Evolutionary conservation across 495 filamentous ascomycete species (phyloP).

Genomic region (Talaromyces ruber): DNA sequence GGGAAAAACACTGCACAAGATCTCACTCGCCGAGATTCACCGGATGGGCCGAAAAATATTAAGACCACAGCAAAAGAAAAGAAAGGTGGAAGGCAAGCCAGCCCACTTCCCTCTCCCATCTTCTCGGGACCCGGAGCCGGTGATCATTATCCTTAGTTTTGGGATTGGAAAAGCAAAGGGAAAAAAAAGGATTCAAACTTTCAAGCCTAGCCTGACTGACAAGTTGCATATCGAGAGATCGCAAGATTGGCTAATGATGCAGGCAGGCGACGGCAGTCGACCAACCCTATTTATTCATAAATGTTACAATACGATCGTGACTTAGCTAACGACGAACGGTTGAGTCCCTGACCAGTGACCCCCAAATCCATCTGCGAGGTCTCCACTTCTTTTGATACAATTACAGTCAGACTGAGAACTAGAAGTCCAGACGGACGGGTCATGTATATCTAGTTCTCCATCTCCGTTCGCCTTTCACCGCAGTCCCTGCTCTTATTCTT

Average conservation of each 20-base stretch:
- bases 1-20: not conserved
- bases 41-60: not conserved
- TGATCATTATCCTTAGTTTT: conserved; percentile 5
- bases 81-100: not conserved
- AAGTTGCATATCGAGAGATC: not conserved
- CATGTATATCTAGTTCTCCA: conserved; percentile 22
- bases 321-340: not conserved
- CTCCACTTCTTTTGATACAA: conserved; percentile 2
- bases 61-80: not conserved
- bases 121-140: conserved; percentile 1
- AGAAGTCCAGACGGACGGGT: not conserved
- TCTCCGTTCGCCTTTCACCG: conserved; percentile 9
- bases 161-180: not conserved
- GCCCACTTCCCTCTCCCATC: conserved; percentile 1
- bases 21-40: not conserved
- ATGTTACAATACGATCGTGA: not conserved
- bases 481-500: conserved; percentile 19
- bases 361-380: conserved; percentile 7
- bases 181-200: not conserved
- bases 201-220: not conserved
- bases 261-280: not conserved
- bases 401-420: not conserved
- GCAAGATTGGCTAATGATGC: not conserved
- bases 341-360: conserved; percentile 13
- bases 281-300: not conserved